A percentile compares a stretch with the other conserved stretches of the same genome.
These are phyloP conservation scores for Chlamydomonas sp. DNA, from an alignment of 139 green algal species.

Conservation along the genomic window DNA sequence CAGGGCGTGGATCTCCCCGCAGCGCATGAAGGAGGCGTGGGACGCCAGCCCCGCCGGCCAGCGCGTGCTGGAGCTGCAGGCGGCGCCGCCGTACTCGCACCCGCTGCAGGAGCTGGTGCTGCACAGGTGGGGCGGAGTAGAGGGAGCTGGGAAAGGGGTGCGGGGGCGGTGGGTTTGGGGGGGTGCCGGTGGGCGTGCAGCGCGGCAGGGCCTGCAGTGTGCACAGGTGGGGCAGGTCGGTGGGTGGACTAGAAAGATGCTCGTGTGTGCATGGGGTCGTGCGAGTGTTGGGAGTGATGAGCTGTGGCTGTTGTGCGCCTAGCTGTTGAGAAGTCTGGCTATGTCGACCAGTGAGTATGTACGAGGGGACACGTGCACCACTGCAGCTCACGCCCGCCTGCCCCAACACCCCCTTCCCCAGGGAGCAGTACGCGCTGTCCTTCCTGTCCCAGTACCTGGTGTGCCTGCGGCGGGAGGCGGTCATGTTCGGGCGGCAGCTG, in stretches of 20 bases:
- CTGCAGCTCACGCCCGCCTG: not conserved
- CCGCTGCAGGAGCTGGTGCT: constrained; percentile 35
- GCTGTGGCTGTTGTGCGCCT: not conserved
- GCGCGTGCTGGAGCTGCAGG: not conserved
- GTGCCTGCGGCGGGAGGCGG: not conserved
- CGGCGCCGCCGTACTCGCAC: constrained; percentile 14
- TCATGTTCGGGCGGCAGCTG: not conserved
- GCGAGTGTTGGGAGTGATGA: not conserved
- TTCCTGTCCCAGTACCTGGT: not conserved
- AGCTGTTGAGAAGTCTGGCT: not conserved
- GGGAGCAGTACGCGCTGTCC: not conserved
- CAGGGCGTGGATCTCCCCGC: constrained; percentile 6
- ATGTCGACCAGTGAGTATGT: not conserved
- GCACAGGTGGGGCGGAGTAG: constrained; percentile 29
- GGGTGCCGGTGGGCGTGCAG: not conserved
- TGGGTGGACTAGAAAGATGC: no score
- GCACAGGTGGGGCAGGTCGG: no score
- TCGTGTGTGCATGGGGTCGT: not conserved
- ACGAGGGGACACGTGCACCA: not conserved
- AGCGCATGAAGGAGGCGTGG: not conserved
- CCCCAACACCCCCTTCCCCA: no score
- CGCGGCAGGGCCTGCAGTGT: no score
- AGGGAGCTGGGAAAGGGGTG: not conserved
- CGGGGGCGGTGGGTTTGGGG: not conserved
- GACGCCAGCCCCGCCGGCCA: constrained; percentile 1